A percentile compares a stretch with the other conserved stretches of the same genome.
Conservation (phyloP, 2,329 filamentous ascomycete species). For the Fusarium sp. region DNA sequence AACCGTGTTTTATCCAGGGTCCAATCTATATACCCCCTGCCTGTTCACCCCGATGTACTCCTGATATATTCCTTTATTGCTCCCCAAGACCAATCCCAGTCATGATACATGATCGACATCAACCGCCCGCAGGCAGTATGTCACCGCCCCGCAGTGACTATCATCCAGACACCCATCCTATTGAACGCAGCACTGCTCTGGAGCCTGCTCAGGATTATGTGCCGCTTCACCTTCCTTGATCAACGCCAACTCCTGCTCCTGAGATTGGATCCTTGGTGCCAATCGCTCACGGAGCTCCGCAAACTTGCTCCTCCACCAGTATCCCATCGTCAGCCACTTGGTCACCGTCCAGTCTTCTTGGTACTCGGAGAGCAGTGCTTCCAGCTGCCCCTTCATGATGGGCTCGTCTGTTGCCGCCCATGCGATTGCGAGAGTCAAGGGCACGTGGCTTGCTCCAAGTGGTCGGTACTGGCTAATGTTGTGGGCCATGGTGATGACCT, state of each 20-base stretch:
- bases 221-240: background rate
- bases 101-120: background rate
- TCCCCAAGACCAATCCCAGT: background rate
- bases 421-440: constrained; percentile 21
- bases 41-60: background rate
- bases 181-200: constrained; percentile 32
- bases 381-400: constrained; percentile 19
- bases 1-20: background rate
- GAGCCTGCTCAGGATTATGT: background rate
- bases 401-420: constrained; percentile 35
- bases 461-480: constrained; percentile 24
- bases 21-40: background rate
- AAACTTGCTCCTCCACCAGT: constrained; percentile 35
- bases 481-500: constrained; percentile 19
- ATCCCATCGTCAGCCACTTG: constrained; percentile 22
- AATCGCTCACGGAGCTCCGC: constrained; percentile 14
- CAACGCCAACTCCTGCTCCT: constrained; percentile 3
- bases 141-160: background rate
- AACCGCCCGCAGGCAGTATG: background rate
- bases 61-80: background rate
- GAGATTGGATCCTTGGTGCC: constrained; percentile 3
- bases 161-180: background rate
- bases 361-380: constrained; percentile 22
- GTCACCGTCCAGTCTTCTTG: constrained; percentile 32
- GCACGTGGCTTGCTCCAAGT: constrained; percentile 29